Percentiles rank a stretch among this genome's conserved stretches.
Conservation (phyloP, 306 rosid genomes). For the Corylus heterophylla region DNA sequence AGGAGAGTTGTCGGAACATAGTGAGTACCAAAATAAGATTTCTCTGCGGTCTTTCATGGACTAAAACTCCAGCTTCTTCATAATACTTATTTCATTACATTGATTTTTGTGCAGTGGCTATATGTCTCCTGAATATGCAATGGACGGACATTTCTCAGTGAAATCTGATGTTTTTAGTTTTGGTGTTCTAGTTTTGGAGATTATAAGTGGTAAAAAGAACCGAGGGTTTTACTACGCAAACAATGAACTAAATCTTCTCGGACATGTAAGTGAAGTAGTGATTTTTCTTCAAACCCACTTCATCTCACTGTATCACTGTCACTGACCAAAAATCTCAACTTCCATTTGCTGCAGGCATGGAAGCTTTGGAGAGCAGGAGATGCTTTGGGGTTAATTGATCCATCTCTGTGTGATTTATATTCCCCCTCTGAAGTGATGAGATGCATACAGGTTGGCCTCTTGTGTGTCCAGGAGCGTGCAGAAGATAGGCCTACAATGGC, state of each 20-base stretch:
- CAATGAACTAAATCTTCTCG: constrained; percentile 61
- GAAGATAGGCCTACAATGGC: constrained; percentile 49
- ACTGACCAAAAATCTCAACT: constrained; percentile 14
- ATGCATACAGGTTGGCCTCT: constrained; percentile 59
- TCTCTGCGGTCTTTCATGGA: not conserved
- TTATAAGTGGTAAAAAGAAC: constrained; percentile 65
- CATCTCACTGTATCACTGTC: not conserved
- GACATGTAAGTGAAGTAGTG: constrained; percentile 38
- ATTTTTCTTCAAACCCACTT: not conserved
- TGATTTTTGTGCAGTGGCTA: constrained; percentile 49
- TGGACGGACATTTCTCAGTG: constrained; percentile 69
- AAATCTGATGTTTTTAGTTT: constrained; percentile 80
- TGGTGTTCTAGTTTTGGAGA: constrained; percentile 69
- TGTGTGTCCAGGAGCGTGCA: constrained; percentile 45
- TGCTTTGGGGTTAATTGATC: constrained; percentile 57
- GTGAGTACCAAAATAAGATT: constrained; percentile 44
- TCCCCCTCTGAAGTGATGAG: constrained; percentile 55
- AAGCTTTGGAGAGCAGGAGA: constrained; percentile 60
- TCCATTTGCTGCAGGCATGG: constrained; percentile 58
- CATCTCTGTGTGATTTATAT: constrained; percentile 42
- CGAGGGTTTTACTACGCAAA: constrained; percentile 56
- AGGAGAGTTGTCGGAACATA: constrained; percentile 76
- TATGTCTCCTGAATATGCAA: constrained; percentile 82
- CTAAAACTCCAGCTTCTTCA: constrained; percentile 1
- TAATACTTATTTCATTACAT: constrained; percentile 10